Percentiles rank a stretch among this genome's conserved stretches.
Conservation (phyloP, 805 yeast species). For the Candida hungchunana region DNA sequence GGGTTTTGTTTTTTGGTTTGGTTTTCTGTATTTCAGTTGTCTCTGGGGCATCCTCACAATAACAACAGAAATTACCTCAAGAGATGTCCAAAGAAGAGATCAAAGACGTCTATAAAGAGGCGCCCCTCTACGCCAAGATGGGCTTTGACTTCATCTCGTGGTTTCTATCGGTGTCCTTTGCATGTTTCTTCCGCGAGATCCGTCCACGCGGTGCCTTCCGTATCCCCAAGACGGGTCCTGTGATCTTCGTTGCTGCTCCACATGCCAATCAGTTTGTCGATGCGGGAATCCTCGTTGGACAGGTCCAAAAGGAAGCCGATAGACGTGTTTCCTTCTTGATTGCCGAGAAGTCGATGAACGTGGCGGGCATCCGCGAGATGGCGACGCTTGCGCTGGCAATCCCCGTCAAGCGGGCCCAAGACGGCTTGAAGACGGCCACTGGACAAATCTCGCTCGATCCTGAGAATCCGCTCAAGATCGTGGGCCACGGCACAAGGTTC, state of each 20-base stretch:
- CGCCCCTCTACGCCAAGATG: conserved; percentile 27
- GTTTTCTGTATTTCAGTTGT: no score
- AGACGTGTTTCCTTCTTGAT: conserved; percentile 76
- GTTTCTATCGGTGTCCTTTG: conserved; percentile 45
- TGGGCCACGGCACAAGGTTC: conserved; percentile 68
- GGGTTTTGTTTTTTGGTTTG: no score
- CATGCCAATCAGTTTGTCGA: conserved; percentile 91
- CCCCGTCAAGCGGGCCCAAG: conserved; percentile 93
- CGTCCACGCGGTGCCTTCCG: conserved; percentile 82
- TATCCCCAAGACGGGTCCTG: conserved; percentile 70
- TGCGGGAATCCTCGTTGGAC: conserved; percentile 79
- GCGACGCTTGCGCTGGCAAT: conserved; percentile 77
- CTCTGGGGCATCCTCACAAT: no score
- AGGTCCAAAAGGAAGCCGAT: conserved; percentile 61
- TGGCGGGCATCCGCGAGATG: conserved; percentile 66
- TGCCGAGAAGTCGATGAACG: conserved; percentile 74
- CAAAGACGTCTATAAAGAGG: conserved; percentile 6
- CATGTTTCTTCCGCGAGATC: conserved; percentile 83
- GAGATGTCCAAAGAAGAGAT: no score
- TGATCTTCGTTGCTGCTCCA: conserved; percentile 93
- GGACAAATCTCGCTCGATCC: conserved; percentile 63
- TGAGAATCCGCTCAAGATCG: conserved; percentile 47
- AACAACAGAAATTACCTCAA: no score
- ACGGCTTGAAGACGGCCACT: conserved; percentile 59
- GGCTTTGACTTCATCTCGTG: conserved; percentile 51